These are phyloP conservation scores for Pyropia yezoensis DNA, from an alignment of 23 red algal genomes.

Conservation along the genomic window DNA sequence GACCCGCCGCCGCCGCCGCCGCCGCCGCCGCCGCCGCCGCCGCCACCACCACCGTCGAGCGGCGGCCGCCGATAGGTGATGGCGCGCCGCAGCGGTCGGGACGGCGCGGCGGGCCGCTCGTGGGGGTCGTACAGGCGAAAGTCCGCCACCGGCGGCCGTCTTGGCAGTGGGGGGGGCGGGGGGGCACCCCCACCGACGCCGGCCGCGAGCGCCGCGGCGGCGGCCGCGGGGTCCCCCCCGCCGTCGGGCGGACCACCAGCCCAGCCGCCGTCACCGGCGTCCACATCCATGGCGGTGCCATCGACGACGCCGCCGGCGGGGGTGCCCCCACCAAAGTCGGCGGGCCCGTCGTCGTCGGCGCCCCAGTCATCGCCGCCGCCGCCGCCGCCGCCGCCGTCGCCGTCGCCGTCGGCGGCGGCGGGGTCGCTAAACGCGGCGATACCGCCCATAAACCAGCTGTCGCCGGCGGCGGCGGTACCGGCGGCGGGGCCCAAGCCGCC, in stretches of 20 bases:
- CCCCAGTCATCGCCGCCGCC: neutral
- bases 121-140: no score
- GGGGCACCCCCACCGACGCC: neutral
- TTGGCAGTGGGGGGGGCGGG: no score
- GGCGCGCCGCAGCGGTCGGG: no score
- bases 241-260: neutral
- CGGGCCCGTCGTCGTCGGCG: neutral
- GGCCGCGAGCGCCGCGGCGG: neutral
- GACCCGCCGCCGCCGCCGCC: no score
- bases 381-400: neutral
- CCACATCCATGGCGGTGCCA: neutral
- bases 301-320: neutral
- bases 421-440: neutral
- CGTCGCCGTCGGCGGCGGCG: neutral
- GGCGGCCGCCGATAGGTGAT: no score
- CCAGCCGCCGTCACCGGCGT: neutral
- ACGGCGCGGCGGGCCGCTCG: no score
- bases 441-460: no score
- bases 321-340: neutral
- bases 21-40: no score
- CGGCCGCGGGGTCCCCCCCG: neutral
- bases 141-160: no score
- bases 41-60: no score
- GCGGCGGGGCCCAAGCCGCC: no score
- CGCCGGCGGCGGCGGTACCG: no score